Evolutionary conservation across 2,329 filamentous ascomycete species (phyloP).

Genomic region (Ceratocystis huliohia): DNA sequence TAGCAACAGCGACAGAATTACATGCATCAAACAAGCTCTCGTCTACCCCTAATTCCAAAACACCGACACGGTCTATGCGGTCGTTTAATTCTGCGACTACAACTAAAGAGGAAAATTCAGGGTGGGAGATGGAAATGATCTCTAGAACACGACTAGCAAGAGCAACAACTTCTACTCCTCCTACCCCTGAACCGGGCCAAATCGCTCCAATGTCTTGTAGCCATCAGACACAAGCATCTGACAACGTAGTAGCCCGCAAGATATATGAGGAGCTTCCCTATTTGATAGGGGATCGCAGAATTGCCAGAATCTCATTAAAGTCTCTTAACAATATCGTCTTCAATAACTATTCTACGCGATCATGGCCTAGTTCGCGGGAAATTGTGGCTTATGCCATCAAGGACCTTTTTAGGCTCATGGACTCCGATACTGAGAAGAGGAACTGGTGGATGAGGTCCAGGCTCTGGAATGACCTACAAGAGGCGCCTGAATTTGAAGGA

Average conservation of each 20-base stretch:
- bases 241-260: conserved; percentile 2
- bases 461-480: conserved; percentile 10
- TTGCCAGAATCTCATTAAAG: background rate
- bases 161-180: background rate
- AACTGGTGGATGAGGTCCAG: conserved; percentile 8
- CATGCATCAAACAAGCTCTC: background rate
- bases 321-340: conserved; percentile 1
- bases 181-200: background rate
- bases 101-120: background rate
- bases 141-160: background rate
- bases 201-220: background rate
- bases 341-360: conserved; percentile 4
- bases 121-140: conserved; percentile 3
- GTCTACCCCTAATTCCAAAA: background rate
- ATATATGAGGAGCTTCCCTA: conserved; percentile 10
- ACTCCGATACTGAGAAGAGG: conserved; percentile 6
- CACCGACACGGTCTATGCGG: background rate
- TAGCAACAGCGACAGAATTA: background rate
- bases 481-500: background rate
- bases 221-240: background rate
- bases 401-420: conserved; percentile 18
- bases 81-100: background rate
- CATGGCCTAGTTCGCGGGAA: conserved; percentile 1
- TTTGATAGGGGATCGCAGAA: background rate
- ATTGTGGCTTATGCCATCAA: conserved; percentile 10